Evolutionary conservation across 164 flowering plant species (phyloP).

Genomic region (Piper longum): DNA sequence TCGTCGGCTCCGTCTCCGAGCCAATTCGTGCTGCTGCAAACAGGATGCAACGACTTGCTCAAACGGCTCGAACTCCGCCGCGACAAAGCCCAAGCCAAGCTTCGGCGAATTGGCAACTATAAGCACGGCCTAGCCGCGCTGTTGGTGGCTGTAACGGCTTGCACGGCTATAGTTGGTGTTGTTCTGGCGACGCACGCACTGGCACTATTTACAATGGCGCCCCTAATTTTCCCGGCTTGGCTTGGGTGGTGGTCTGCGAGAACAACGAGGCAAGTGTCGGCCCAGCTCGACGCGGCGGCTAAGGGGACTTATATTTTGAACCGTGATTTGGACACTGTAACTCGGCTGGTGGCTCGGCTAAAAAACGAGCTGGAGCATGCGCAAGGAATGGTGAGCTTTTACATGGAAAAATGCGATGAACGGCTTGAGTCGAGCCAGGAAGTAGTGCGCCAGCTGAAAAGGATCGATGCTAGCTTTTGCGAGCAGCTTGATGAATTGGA

Average conservation of each 20-base stretch:
- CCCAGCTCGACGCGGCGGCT: conserved; percentile 58
- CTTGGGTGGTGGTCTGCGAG: conserved; percentile 14
- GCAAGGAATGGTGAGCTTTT: conserved; percentile 20
- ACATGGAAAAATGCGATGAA: conserved; percentile 25
- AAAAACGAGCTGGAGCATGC: conserved; percentile 51
- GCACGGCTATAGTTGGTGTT: conserved; percentile 17
- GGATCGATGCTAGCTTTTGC: conserved; percentile 30
- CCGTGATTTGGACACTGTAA: conserved; percentile 56
- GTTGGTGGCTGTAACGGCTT: conserved; percentile 31
- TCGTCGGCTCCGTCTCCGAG: conserved; percentile 15
- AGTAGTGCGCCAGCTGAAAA: conserved; percentile 37
- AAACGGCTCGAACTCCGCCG: conserved; percentile 43
- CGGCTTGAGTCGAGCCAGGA: conserved; percentile 23
- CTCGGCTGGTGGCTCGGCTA: conserved; percentile 48
- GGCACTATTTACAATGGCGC: conserved; percentile 28
- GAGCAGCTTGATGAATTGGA: conserved; percentile 68
- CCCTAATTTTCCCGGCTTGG: conserved; percentile 25
- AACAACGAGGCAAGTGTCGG: conserved; percentile 14
- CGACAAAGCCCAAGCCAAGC: conserved; percentile 26
- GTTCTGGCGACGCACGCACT: conserved; percentile 27
- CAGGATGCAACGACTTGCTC: conserved; percentile 26
- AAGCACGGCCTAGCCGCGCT: conserved; percentile 29
- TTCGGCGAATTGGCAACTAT: conserved; percentile 16
- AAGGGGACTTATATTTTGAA: conserved; percentile 56
- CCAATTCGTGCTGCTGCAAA: conserved; percentile 25